Percentiles rank a stretch among this genome's conserved stretches.
phyloP scores from a whole-genome alignment of 768 basidiomycete genomes.

The Mycena polygramma region DNA sequence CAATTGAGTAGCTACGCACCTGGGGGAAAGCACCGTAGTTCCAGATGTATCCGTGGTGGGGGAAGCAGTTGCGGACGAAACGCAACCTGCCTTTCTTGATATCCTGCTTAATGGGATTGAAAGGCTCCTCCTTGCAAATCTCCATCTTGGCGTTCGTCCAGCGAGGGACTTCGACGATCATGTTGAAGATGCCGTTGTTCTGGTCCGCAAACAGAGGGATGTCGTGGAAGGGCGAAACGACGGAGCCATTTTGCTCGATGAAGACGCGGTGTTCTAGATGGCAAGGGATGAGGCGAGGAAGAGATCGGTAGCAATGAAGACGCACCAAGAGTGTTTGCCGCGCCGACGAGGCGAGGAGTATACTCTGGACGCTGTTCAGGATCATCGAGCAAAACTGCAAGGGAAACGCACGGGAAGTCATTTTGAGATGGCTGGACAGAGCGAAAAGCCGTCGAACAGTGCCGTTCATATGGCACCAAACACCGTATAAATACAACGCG shows the following conservation, averaged over 20 bases:
- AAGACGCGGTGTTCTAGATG: constrained; percentile 91
- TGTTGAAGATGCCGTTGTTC: constrained; percentile 96
- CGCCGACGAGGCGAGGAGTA: constrained; percentile 83
- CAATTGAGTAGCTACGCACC: constrained; percentile 57
- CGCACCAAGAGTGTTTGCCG: constrained; percentile 94
- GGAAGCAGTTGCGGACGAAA: constrained; percentile 99
- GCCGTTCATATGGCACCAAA: constrained; percentile 40
- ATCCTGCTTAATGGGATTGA: constrained; percentile 99
- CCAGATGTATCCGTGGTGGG: constrained; percentile 99
- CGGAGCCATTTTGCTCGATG: constrained; percentile 90
- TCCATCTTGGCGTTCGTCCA: constrained; percentile 99
- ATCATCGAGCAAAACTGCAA: constrained; percentile 34
- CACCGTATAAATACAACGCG: constrained; percentile 13
- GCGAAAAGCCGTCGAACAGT: constrained; percentile 68
- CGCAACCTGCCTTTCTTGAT: constrained; percentile 96
- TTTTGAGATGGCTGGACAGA: constrained; percentile 50
- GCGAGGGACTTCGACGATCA: constrained; percentile 97
- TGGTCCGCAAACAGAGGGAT: constrained; percentile 98
- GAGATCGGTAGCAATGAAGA: constrained; percentile 28
- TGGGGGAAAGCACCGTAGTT: constrained; percentile 99
- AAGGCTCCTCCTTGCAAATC: constrained; percentile 97
- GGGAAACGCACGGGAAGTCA: constrained; percentile 67
- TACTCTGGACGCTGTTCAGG: constrained; percentile 61
- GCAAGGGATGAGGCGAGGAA: constrained; percentile 35
- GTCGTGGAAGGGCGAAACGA: constrained; percentile 93